Percentiles rank a stretch among this genome's conserved stretches.
Evolutionary conservation across 495 filamentous ascomycete species (phyloP).

Genomic region (Talaromyces wortmannii): DNA sequence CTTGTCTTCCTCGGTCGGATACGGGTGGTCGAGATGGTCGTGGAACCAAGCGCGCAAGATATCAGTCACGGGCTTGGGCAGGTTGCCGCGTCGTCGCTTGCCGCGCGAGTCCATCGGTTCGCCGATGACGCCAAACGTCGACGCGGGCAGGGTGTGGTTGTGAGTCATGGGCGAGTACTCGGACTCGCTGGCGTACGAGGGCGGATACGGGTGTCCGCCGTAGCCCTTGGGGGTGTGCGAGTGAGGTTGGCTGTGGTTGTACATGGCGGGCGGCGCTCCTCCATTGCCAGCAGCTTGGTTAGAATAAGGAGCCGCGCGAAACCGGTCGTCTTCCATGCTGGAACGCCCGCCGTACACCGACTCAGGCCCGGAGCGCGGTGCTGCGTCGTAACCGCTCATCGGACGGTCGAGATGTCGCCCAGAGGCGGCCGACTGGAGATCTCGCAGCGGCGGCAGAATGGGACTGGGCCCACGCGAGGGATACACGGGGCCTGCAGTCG

Average conservation of each 20-base stretch:
- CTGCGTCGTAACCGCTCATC: slow-evolving; percentile 21
- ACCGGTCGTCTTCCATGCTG: background rate
- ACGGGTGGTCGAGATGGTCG: slow-evolving; percentile 71
- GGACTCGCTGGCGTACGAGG: slow-evolving; percentile 22
- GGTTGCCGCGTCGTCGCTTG: slow-evolving; percentile 70
- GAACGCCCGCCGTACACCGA: slow-evolving; percentile 1
- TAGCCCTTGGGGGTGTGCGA: slow-evolving; percentile 14
- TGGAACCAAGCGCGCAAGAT: slow-evolving; percentile 76
- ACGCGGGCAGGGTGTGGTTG: slow-evolving; percentile 19
- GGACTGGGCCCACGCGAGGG: slow-evolving; percentile 29
- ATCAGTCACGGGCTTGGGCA: slow-evolving; percentile 81
- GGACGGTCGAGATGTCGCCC: slow-evolving; percentile 17
- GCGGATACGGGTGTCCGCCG: slow-evolving; percentile 19
- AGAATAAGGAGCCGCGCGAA: background rate
- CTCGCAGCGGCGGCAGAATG: slow-evolving; percentile 34
- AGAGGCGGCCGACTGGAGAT: slow-evolving; percentile 27
- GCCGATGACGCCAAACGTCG: slow-evolving; percentile 39
- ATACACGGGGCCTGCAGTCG: slow-evolving; percentile 1
- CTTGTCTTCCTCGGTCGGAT: slow-evolving; percentile 89
- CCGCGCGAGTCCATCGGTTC: slow-evolving; percentile 36
- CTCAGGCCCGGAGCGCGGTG: slow-evolving; percentile 11
- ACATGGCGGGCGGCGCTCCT: slow-evolving; percentile 8
- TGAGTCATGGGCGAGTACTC: slow-evolving; percentile 14
- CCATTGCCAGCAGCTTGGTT: background rate
- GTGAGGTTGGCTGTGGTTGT: background rate